Evolutionary conservation across 192 early-diverging fungal genomes (phyloP).

Genomic region (Coemansia sp.): DNA sequence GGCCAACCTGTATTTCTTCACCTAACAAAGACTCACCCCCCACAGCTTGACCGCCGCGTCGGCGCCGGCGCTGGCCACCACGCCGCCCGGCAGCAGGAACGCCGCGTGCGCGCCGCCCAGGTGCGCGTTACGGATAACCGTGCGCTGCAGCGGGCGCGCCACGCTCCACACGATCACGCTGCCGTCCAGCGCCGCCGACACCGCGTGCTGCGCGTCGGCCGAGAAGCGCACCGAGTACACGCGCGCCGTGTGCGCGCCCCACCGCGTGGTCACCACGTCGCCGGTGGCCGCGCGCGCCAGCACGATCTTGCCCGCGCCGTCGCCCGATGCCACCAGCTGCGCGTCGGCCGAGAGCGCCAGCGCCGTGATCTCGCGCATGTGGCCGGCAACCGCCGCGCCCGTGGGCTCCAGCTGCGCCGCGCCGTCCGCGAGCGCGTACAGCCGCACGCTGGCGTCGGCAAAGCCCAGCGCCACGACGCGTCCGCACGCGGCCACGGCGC

Average conservation of each 20-base stretch:
- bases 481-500: constrained; percentile 11
- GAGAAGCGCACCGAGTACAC: constrained; percentile 80
- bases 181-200: constrained; percentile 81
- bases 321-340: constrained; percentile 71
- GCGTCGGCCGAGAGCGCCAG: constrained; percentile 76
- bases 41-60: constrained; percentile 81
- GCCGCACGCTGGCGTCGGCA: constrained; percentile 61
- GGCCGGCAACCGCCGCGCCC: constrained; percentile 25
- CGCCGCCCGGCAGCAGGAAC: constrained; percentile 62
- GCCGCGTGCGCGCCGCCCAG: constrained; percentile 72
- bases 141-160: constrained; percentile 71
- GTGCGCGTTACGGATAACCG: constrained; percentile 79
- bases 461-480: constrained; percentile 34
- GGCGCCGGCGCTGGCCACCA: constrained; percentile 70
- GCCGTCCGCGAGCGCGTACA: constrained; percentile 63
- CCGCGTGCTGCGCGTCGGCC: constrained; percentile 66
- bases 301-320: constrained; percentile 73
- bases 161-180: constrained; percentile 88
- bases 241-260: constrained; percentile 88
- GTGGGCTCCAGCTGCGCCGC: constrained; percentile 17
- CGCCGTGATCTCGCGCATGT: constrained; percentile 70
- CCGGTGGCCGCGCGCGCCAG: constrained; percentile 62
- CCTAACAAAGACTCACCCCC: constrained; percentile 11
- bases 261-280: constrained; percentile 57
- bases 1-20: constrained; percentile 52